Evolutionary conservation across 225 moss, liverwort and hornwort genomes (phyloP).

Genomic region (Polytrichum formosum): DNA sequence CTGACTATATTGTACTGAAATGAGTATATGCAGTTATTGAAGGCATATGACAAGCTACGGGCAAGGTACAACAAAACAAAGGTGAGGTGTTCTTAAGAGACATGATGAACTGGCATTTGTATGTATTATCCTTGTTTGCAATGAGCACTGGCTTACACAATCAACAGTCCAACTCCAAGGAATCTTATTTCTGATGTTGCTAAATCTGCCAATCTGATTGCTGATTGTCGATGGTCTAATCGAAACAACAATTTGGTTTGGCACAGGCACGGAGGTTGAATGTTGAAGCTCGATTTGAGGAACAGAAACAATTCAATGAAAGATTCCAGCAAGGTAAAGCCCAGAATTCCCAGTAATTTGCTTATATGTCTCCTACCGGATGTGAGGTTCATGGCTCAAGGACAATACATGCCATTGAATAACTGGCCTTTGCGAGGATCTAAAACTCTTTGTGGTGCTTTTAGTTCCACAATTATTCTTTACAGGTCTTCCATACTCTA

Average conservation of each 20-base stretch:
- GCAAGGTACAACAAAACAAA: slow-evolving; percentile 8
- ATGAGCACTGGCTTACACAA: neutral
- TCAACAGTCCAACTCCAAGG: neutral
- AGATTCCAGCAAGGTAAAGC: slow-evolving; percentile 32
- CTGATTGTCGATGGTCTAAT: slow-evolving; percentile 1
- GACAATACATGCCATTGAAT: neutral
- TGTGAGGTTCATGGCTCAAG: neutral
- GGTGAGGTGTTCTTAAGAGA: neutral
- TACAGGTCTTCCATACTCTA: neutral
- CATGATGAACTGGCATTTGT: neutral
- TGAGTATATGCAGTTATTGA: slow-evolving; percentile 3
- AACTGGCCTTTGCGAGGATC: neutral
- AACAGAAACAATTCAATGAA: slow-evolving; percentile 33
- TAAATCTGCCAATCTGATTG: neutral
- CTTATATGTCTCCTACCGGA: neutral
- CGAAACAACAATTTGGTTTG: too few relatives aligned
- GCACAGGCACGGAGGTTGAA: slow-evolving; percentile 38
- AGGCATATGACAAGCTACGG: slow-evolving; percentile 11
- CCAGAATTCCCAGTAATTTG: neutral
- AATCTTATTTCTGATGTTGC: neutral
- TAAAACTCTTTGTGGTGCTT: neutral
- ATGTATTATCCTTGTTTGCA: neutral
- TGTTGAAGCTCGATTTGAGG: slow-evolving; percentile 44
- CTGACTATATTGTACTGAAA: neutral
- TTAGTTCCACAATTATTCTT: too few relatives aligned